Evolutionary conservation across 1,284 basidiomycete species (phyloP), one percentile per base, ranked within the genome.

Genomic region (Cryptococcus sp.): DNA sequence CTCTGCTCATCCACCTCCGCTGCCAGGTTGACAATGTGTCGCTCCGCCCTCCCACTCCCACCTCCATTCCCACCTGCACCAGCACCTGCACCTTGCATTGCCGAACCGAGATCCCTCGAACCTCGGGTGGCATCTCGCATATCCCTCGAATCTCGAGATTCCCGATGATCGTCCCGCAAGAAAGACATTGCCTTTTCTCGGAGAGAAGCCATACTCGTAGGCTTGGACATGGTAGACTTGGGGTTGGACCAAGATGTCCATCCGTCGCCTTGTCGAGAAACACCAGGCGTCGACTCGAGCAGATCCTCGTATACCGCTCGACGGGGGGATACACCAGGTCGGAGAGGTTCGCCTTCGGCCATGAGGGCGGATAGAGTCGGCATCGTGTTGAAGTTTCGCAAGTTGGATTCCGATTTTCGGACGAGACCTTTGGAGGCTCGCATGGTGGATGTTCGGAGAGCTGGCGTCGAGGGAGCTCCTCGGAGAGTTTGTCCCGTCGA

Each of bases 321-420:
- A 14, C 53, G 49, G 39, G 47, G 61, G 36, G 45, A 49, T 4
- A 24, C 36, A 7, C 28, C 28, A 31, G 28, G 14, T 19, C 22
- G 25, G n/a, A 12, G 5, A 1, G 34, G 24, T n/a, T 34, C 26
- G 4, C 21, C 23, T 25, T 40, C 40, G 21, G 22, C 39, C 24
- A 38, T 35, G 39, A 53, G 39, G 10, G 43, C 40, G n/a, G 52
- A 47, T 18, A 50, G 42, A n/a, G 51, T 41, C 0, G 63, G 65
- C 47, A 65, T 53, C n/a, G 65, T 65, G 43, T 58, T 60, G 52
- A 59, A 67, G 36, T 58, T 59, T 2, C 65, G 57, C 6, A 69
- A 52, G 36, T 65, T 65, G 16, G 63, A 61, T 42, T 69, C 67
- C 36, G 65, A 68, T 43, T 65, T 64, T 31, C 65, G 61, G 12